Base-by-base conservation (phyloP, 2,329 filamentous ascomycete species). In the Fusarium sp. region DNA sequence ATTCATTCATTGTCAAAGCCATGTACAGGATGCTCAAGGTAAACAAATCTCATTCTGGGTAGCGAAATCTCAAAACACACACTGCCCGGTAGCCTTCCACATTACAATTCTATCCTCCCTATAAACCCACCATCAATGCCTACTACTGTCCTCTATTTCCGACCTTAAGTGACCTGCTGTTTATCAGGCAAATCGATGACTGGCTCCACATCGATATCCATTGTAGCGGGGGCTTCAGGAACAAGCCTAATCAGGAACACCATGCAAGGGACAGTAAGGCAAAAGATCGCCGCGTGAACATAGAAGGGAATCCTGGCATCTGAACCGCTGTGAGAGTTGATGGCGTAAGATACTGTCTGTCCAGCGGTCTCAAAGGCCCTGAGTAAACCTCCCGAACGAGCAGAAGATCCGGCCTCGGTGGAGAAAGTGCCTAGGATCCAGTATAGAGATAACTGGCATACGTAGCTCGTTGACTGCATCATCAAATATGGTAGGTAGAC, bases 401-500 rank as follows among this genome's bases (percentile, higher is more conserved):
- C 57, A 9, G 61, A 63, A 3, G 61, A 63, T 20, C 41, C 54
- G 0, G 44, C 36, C 3, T 63, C n/a, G 2, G 54, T 63, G 2
- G 61, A 48, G 20, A 63, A 63, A 2, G 61, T 50, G 0, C 61
- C 54, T 0, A 63, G 36, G 15, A 63, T 60, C 61, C 61, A 63
- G 34, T 63, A 63, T 2, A 63, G 22, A 3, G 34, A 63, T 3
- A 63, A 9, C 1, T 63, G 54, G 15, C 61, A 63, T 30, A 44
- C 18, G 13, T 63, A 63, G 15, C 42, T 28, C 3, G 36, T 48
- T 4, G 61, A 50, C 6, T 28, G n/a, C 42, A 60, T 36, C 5
- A 60, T 50, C 18, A 63, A n/a, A 20, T 60, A 60, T 8, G 54
- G 54, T 12, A 63, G 24, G 28, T 63, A 63, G 10, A 54, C 61